A percentile compares a stretch with the other conserved stretches of the same genome.
Conservation (phyloP, 257 asterid genomes). For the Solanum commersonii region DNA sequence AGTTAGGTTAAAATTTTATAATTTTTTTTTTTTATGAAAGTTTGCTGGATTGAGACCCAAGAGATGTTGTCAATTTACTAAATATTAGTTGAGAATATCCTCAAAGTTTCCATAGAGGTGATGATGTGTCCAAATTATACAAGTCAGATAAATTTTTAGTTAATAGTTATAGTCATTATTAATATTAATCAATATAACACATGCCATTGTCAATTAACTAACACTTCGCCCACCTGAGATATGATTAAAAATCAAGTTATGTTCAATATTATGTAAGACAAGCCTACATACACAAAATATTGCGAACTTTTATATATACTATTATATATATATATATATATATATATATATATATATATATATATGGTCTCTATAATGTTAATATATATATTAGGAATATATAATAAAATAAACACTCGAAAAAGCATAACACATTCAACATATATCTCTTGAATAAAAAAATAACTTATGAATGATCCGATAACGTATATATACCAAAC, state of each 20-base stretch:
- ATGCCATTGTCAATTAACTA: not conserved
- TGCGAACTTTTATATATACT: not conserved
- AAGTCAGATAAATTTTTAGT: not conserved
- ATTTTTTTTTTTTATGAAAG: not conserved
- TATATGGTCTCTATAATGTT: not conserved
- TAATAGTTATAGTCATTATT: not conserved
- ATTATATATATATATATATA: no score
- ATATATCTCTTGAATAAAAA: not conserved
- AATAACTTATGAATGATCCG: no score
- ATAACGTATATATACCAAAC: not conserved
- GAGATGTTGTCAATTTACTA: not conserved
- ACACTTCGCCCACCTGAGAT: not conserved
- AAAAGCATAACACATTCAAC: no score
- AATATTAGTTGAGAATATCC: not conserved
- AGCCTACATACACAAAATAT: not conserved
- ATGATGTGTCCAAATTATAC: not conserved
- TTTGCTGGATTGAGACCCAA: not conserved
- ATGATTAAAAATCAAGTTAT: not conserved
- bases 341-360: no score
- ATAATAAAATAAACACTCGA: no score
- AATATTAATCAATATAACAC: not conserved
- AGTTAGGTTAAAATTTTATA: not conserved
- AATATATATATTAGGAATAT: not conserved
- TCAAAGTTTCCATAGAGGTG: not conserved
- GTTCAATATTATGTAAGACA: not conserved